Evolutionary conservation across 1,139 yeast species (phyloP), one percentile per base, ranked within the genome.

Genomic region (Taphrina wiesneri): DNA sequence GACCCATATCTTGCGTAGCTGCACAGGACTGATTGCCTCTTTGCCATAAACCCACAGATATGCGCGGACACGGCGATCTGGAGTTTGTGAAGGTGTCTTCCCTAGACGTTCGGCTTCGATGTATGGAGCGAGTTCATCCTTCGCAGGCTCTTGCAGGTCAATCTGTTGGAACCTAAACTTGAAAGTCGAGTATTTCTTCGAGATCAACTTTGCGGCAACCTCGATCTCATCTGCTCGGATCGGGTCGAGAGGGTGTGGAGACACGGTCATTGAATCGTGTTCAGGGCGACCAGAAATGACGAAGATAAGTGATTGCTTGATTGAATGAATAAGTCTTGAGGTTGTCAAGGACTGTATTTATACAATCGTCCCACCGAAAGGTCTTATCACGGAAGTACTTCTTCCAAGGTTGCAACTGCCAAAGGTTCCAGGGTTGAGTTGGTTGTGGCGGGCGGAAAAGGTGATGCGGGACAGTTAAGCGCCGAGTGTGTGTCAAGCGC

Each of bases 201-300:
- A 52, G 21, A 59, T 36, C 32, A 59, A 41, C 56, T 32, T 72
- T 23, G 83, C 79, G 43, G 78, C 80, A 15, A 80, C 79, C 70
- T 78, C 75, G 71, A 80, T 81, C 77, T 87, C 93, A 66, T 75
- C 81, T 25, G 85, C 81, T 52, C 86, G 77, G 70, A 87, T 82
- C 11, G 90, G 92, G 76, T 87, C 93, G 73, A 87, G 80, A 30
- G 92, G 92, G 75, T 87, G 93, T 46, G 65, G 13, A 19, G 28
- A 0, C 13, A 21, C 17, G 7, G 49, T 45, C 54, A 45, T 45
- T 9, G n/a, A n/a, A n/a, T n/a, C n/a, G n/a, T n/a, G n/a, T n/a
- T n/a, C n/a, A n/a, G n/a, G n/a, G n/a, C n/a, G n/a, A n/a, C n/a
- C n/a, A n/a, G n/a, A n/a, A n/a, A n/a, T n/a, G n/a, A n/a, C n/a